A percentile compares a stretch with the other conserved stretches of the same genome.
phyloP scores from a whole-genome alignment of 2,329 filamentous ascomycete species.

The Coniochaeta sp. region DNA sequence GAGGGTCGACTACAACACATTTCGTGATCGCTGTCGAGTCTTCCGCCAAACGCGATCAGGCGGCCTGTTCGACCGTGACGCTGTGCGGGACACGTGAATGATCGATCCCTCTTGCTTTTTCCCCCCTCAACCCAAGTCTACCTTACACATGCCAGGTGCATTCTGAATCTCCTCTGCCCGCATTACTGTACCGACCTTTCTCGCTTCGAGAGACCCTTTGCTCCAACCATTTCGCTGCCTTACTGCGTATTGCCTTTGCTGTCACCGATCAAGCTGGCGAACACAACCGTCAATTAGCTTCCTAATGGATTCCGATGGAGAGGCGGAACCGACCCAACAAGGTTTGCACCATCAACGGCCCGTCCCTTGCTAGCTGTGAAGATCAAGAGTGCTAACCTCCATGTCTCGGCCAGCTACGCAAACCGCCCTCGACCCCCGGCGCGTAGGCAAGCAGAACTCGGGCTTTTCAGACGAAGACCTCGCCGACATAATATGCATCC shows the following conservation, averaged over 20 bases:
- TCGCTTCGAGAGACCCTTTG: neutral
- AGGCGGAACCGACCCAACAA: constrained; percentile 14
- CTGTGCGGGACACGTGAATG: neutral
- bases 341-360: constrained; percentile 8
- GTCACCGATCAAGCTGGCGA: neutral
- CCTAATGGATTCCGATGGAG: constrained; percentile 14
- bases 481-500: constrained; percentile 80
- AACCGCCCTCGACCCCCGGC: constrained; percentile 70
- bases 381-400: neutral
- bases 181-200: neutral
- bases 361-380: neutral
- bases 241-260: neutral
- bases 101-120: neutral
- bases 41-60: neutral
- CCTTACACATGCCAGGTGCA: neutral
- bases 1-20: neutral
- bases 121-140: no score
- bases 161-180: neutral
- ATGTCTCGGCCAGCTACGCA: constrained; percentile 54
- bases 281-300: neutral
- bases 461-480: constrained; percentile 77
- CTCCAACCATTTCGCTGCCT: neutral
- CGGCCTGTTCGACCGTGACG: neutral
- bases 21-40: constrained; percentile 1
- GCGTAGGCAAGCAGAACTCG: constrained; percentile 71